Evolutionary conservation across 2,329 filamentous ascomycete species (phyloP).

Genomic region (Penicillium sclerotigenum): DNA sequence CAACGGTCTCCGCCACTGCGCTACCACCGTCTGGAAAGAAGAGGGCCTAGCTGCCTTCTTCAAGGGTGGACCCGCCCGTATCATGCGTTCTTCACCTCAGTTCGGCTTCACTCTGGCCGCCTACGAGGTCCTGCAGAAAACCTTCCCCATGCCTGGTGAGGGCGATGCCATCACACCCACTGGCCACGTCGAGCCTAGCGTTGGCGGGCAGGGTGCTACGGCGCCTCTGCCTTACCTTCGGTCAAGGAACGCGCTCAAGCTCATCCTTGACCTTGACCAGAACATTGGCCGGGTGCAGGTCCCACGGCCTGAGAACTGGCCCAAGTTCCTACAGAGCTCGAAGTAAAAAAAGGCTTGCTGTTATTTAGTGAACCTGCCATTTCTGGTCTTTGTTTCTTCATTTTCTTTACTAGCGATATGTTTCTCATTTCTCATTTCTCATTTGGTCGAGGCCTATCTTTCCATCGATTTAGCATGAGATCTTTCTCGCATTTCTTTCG

Average conservation of each 20-base stretch:
- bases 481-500: constrained; percentile 9
- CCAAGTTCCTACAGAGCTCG: constrained; percentile 34
- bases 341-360: constrained; percentile 27
- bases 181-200: constrained; percentile 62
- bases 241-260: constrained; percentile 89
- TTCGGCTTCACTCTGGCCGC: constrained; percentile 96
- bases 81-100: constrained; percentile 90
- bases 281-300: constrained; percentile 78
- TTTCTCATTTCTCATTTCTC: constrained; percentile 15
- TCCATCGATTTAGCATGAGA: constrained; percentile 24
- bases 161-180: constrained; percentile 53
- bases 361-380: constrained; percentile 22
- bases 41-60: constrained; percentile 97
- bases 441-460: constrained; percentile 10
- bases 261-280: constrained; percentile 90
- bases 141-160: constrained; percentile 72
- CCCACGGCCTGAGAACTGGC: constrained; percentile 43
- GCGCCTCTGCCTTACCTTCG: constrained; percentile 64
- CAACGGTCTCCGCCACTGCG: constrained; percentile 81
- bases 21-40: constrained; percentile 76
- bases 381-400: constrained; percentile 12
- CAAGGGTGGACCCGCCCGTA: constrained; percentile 94
- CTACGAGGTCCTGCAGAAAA: constrained; percentile 84
- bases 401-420: constrained; percentile 3
- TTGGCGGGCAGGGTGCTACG: constrained; percentile 62